Base-by-base conservation (phyloP, 2,329 filamentous ascomycete genomes). In the Sarocladium strictum region DNA sequence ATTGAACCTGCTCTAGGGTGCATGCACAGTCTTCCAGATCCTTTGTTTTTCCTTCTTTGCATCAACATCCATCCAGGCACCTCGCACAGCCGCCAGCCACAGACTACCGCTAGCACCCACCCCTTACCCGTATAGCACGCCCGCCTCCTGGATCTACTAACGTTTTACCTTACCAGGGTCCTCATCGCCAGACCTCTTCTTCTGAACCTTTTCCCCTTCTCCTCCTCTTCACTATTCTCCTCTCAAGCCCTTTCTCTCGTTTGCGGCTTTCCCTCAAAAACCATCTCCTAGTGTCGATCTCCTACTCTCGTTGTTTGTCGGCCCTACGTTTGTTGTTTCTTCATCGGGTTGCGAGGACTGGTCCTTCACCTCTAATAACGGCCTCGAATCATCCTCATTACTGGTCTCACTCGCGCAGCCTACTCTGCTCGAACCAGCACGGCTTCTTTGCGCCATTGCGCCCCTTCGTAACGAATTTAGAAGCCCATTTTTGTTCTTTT, bases 211-310 rank as follows among this genome's bases (percentile, higher is more conserved):
- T 62, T 56, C 58, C 58, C 56, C 54, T 58, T 49, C 53, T 55
- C 54, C 54, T 63, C 56, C 58, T 59, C 56, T 54, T 58, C 24
- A 41, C 54, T 55, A 59, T 56, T 57, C 54, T 54, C 51, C 27
- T 35, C 27, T 26, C 21, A 24, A 23, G 27, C n/a, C 45, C 53
- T 58, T 61, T 45, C 35, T 45, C 43, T 61, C 61, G 53, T 63
- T 63, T 29, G 55, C 65, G 61, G 57, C 61, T 63, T 45, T 57
- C 49, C 19, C 50, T 37, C 55, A 21, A 45, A 52, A 52, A 55
- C 17, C 54, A 43, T 56, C 19, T 47, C 33, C 53, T 56, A 45
- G 29, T 53, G 49, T 45, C 19, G 40, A 23, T 37, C 53, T 54
- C 17, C 15, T 27, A 53, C 52, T 19, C 37, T 53, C 52, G 52